phyloP scores from a whole-genome alignment of 768 basidiomycete genomes.

The Pisolithus albus region DNA sequence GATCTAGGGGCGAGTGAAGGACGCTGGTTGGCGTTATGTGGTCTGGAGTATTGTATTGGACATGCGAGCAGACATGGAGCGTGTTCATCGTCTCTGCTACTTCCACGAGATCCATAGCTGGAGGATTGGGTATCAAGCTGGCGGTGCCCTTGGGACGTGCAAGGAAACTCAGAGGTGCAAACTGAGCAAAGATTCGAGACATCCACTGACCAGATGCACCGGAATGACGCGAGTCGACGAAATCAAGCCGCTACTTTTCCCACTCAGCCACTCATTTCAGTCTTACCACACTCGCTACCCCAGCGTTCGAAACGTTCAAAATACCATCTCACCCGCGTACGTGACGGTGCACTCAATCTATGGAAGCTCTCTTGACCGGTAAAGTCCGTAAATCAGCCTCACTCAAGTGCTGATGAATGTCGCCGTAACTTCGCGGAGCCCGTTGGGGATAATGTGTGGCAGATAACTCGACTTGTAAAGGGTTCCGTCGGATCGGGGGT shows the following conservation, averaged over 20 bases:
- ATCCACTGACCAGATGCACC: not conserved
- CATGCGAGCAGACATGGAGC: constrained; percentile 63
- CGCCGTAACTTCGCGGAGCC: not conserved
- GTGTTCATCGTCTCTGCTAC: constrained; percentile 46
- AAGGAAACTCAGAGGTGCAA: constrained; percentile 1
- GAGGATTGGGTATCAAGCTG: not conserved
- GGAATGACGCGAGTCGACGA: too few species aligned
- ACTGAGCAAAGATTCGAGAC: not conserved
- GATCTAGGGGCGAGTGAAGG: constrained; percentile 63
- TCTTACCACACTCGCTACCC: too few species aligned
- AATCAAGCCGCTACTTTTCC: too few species aligned
- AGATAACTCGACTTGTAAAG: not conserved
- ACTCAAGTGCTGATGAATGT: too few species aligned
- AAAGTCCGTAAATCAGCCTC: not conserved
- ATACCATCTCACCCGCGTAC: too few species aligned
- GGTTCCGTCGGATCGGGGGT: not conserved
- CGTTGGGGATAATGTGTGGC: not conserved
- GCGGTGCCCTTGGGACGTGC: not conserved
- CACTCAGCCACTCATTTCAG: too few species aligned
- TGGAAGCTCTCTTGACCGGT: too few species aligned
- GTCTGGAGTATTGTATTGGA: constrained; percentile 69
- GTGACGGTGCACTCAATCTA: too few species aligned
- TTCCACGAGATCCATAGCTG: constrained; percentile 17
- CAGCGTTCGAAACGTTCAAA: too few species aligned
- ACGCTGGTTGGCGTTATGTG: constrained; percentile 58